These are phyloP conservation scores for Diaporthe velutina DNA, from an alignment of 2,329 filamentous ascomycete genomes.

Conservation along the genomic window DNA sequence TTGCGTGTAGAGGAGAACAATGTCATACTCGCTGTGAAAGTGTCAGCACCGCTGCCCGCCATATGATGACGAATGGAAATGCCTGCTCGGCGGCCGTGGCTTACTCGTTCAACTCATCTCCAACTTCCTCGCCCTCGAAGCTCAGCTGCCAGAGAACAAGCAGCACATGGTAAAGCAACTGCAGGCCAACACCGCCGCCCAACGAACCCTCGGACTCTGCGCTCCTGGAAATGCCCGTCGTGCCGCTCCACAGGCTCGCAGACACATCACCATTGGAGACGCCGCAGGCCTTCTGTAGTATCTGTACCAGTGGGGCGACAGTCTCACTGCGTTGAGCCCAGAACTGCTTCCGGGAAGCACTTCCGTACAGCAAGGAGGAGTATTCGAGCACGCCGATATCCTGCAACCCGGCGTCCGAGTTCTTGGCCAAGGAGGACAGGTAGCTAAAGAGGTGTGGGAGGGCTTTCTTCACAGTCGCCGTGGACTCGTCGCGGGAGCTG, in stretches of 20 bases:
- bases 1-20: conserved; percentile 91
- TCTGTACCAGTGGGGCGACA: conserved; percentile 83
- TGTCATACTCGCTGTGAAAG: conserved; percentile 84
- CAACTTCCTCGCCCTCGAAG: conserved; percentile 84
- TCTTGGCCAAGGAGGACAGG: conserved; percentile 85
- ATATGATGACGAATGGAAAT: background rate
- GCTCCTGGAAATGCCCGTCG: conserved; percentile 61
- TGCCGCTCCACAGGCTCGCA: conserved; percentile 73
- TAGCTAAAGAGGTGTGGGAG: conserved; percentile 89
- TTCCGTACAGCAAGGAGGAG: conserved; percentile 84
- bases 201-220: conserved; percentile 73
- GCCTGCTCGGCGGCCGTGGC: conserved; percentile 49
- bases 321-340: conserved; percentile 94
- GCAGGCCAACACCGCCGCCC: conserved; percentile 88
- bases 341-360: conserved; percentile 82
- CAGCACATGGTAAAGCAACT: conserved; percentile 93
- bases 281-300: conserved; percentile 83
- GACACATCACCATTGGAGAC: conserved; percentile 74
- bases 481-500: conserved; percentile 71
- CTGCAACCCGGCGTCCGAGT: conserved; percentile 88
- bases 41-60: conserved; percentile 44
- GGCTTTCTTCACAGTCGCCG: conserved; percentile 76
- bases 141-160: conserved; percentile 97
- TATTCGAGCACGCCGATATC: conserved; percentile 96
- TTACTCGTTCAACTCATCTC: conserved; percentile 86